Evolutionary conservation across 306 rosid species (phyloP).

Genomic region (Cicer pinnatifidum): DNA sequence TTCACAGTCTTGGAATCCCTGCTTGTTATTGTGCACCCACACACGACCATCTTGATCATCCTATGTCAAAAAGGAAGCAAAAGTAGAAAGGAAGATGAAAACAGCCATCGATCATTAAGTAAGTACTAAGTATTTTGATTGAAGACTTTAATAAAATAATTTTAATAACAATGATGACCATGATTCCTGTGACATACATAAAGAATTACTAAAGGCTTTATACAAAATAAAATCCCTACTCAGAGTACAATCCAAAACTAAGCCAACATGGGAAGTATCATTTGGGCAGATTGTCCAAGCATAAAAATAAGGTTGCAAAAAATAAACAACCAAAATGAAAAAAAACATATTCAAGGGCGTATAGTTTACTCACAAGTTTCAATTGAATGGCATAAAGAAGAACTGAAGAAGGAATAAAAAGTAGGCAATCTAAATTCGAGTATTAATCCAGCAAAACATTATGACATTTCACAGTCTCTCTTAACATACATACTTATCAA

Average conservation of each 20-base stretch:
- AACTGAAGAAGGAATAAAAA: neutral
- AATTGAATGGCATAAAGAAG: neutral
- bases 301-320: conserved; percentile 10
- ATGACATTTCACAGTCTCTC: neutral
- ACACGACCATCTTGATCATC: conserved; percentile 52
- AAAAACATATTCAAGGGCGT: neutral
- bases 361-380: conserved; percentile 16
- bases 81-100: conserved; percentile 12
- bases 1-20: conserved; percentile 69
- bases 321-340: conserved; percentile 4
- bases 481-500: conserved; percentile 14
- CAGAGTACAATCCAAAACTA: conserved; percentile 14
- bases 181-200: neutral
- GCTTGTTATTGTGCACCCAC: conserved; percentile 69
- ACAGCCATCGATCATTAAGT: neutral
- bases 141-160: neutral
- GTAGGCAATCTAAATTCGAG: neutral
- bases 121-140: conserved; percentile 14
- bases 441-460: conserved; percentile 1
- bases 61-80: conserved; percentile 42
- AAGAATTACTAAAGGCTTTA: neutral
- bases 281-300: conserved; percentile 2
- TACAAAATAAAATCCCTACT: neutral
- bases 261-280: neutral
- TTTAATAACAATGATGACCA: neutral